Conservation (phyloP, 768 basidiomycete species). For the Amanita pseudoporphyria region DNA sequence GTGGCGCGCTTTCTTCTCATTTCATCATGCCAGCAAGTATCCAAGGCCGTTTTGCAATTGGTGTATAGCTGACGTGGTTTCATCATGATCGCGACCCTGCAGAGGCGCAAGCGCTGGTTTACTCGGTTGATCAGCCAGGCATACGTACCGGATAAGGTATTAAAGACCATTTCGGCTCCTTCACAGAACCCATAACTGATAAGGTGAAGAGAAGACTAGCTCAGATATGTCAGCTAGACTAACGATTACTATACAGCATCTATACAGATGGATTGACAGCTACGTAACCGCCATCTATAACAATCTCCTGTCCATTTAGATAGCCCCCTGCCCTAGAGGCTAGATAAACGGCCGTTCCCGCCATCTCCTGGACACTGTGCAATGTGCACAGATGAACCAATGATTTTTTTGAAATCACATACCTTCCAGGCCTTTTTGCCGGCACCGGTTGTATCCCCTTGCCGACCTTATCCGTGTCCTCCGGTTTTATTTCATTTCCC, state of each 20-base stretch:
- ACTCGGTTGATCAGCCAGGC: too few species aligned
- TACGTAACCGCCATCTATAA: conserved; percentile 67
- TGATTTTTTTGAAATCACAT: conserved; percentile 20
- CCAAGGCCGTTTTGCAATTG: background rate
- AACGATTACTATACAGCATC: too few species aligned
- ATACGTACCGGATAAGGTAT: too few species aligned
- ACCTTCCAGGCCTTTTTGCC: conserved; percentile 56
- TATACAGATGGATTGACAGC: conserved; percentile 58
- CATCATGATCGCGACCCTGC: too few species aligned
- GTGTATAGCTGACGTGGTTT: background rate
- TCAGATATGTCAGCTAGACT: too few species aligned
- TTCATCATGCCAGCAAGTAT: background rate
- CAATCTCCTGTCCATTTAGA: conserved; percentile 69
- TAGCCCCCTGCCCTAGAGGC: conserved; percentile 67
- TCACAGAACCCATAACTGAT: background rate
- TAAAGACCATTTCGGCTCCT: too few species aligned
- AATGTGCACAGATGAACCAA: background rate
- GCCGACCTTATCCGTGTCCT: conserved; percentile 42
- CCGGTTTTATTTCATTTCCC: conserved; percentile 32
- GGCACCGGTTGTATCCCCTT: conserved; percentile 57
- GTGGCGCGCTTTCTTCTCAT: too few species aligned
- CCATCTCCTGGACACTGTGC: conserved; percentile 59
- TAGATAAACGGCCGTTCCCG: conserved; percentile 68
- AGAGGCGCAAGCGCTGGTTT: too few species aligned
- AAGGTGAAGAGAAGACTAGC: background rate